phyloP scores from a whole-genome alignment of 2,329 filamentous ascomycete genomes.

The Ophiostoma ips region DNA sequence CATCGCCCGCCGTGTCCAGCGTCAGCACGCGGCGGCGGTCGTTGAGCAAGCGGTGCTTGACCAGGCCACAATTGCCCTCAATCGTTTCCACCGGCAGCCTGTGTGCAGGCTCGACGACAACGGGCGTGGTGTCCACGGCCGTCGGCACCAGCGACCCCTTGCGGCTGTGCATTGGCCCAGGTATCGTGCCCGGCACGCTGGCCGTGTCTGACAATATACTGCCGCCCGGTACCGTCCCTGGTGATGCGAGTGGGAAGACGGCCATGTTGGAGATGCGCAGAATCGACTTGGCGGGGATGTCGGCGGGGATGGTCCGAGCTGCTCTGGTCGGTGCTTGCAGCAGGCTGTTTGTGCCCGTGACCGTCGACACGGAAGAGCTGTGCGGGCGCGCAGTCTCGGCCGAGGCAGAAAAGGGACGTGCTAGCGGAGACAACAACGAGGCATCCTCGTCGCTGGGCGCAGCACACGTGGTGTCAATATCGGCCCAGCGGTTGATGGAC shows the following conservation, averaged over 20 bases:
- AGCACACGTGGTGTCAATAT: slow-evolving; percentile 56
- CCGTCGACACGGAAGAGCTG: slow-evolving; percentile 21
- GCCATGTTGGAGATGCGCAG: slow-evolving; percentile 76
- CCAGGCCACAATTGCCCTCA: slow-evolving; percentile 85
- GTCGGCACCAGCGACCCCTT: slow-evolving; percentile 43
- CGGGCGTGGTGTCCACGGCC: slow-evolving; percentile 25
- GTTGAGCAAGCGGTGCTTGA: slow-evolving; percentile 86
- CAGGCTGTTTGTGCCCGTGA: slow-evolving; percentile 19
- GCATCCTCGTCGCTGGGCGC: slow-evolving; percentile 1
- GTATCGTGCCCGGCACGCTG: slow-evolving; percentile 9
- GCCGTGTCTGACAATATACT: slow-evolving; percentile 15
- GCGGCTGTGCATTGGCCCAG: slow-evolving; percentile 21
- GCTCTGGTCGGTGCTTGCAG: slow-evolving; percentile 9
- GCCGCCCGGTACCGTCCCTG: slow-evolving; percentile 20
- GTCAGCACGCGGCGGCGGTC: slow-evolving; percentile 82
- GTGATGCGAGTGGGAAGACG: slow-evolving; percentile 14
- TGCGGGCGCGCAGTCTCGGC: slow-evolving; percentile 10
- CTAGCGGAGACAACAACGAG: neutral
- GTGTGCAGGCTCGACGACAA: slow-evolving; percentile 47
- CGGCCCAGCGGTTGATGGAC: slow-evolving; percentile 82
- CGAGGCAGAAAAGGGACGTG: slow-evolving; percentile 1
- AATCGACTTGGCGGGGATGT: slow-evolving; percentile 65
- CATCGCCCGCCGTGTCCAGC: slow-evolving; percentile 86
- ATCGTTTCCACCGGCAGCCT: slow-evolving; percentile 65
- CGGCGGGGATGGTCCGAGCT: slow-evolving; percentile 31